Conservation (phyloP, 2,329 filamentous ascomycete genomes). For the Sarocladiaceae sp. region DNA sequence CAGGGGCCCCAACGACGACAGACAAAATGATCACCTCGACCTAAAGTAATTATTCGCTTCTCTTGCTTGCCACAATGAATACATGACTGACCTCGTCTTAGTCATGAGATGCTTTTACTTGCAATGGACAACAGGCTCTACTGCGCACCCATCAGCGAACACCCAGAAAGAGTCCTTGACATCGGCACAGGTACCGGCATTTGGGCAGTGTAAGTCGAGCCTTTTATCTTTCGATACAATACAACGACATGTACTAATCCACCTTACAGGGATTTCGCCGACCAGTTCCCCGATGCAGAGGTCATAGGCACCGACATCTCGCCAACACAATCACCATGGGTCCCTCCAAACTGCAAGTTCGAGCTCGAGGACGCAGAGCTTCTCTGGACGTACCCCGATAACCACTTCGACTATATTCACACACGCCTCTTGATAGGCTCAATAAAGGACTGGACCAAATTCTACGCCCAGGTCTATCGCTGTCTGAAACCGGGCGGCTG, state of each 20-base stretch:
- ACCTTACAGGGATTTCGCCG: constrained; percentile 29
- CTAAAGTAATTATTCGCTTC: background rate
- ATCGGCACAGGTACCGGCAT: constrained; percentile 51
- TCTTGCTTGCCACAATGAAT: constrained; percentile 12
- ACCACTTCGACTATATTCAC: constrained; percentile 54
- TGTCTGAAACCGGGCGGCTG: constrained; percentile 38
- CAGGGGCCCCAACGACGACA: constrained; percentile 20
- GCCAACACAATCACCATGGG: constrained; percentile 13
- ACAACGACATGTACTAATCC: background rate
- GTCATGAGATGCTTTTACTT: constrained; percentile 18
- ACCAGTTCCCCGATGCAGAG: constrained; percentile 21
- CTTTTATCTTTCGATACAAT: background rate
- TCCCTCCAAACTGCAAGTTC: constrained; percentile 24
- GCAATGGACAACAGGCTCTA: constrained; percentile 18
- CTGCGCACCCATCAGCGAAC: constrained; percentile 16
- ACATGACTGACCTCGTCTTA: background rate
- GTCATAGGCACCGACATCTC: constrained; percentile 19
- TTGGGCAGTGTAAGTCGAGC: constrained; percentile 39
- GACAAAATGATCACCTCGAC: constrained; percentile 19
- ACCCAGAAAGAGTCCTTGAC: constrained; percentile 31
- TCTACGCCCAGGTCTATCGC: constrained; percentile 44
- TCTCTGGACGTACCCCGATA: constrained; percentile 37
- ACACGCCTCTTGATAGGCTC: constrained; percentile 49
- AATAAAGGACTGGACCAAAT: constrained; percentile 47
- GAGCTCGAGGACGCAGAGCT: constrained; percentile 26